phyloP scores from a whole-genome alignment of 1,284 basidiomycete genomes.

The Ustilago hordei region DNA sequence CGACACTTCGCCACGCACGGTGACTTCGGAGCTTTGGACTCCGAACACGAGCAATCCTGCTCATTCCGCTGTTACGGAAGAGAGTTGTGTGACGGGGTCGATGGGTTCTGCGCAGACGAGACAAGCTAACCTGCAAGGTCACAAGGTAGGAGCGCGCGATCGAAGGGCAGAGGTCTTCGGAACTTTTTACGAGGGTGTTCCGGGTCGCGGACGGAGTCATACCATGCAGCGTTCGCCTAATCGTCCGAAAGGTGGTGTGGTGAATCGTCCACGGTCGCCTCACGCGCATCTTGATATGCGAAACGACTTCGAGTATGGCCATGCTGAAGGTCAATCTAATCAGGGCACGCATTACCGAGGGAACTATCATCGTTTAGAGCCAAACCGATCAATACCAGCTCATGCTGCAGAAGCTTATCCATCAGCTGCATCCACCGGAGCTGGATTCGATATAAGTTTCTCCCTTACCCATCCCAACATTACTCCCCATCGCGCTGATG shows the following conservation, averaged over 20 bases:
- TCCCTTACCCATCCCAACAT: slow-evolving; percentile 23
- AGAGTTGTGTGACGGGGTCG: slow-evolving; percentile 7
- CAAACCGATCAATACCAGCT: no score
- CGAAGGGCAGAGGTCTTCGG: not conserved
- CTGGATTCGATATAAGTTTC: slow-evolving; percentile 45
- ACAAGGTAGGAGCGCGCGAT: not conserved
- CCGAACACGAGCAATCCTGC: slow-evolving; percentile 20
- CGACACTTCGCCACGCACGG: slow-evolving; percentile 16
- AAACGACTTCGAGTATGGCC: not conserved
- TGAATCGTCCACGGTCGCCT: not conserved
- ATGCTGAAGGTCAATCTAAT: not conserved
- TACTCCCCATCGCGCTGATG: slow-evolving; percentile 4
- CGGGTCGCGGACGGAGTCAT: not conserved
- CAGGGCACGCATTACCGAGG: not conserved
- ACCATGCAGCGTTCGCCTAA: not conserved
- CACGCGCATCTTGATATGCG: not conserved
- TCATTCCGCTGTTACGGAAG: slow-evolving; percentile 23
- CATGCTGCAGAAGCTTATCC: not conserved
- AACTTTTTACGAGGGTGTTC: not conserved
- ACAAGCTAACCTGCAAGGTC: not conserved
- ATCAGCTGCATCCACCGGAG: not conserved
- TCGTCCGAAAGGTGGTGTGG: not conserved
- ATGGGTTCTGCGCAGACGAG: not conserved
- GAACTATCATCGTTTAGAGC: no score
- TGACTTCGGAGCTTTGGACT: slow-evolving; percentile 26